Evolutionary conservation across 768 basidiomycete genomes (phyloP), one percentile per base, ranked within the genome.

Genomic region (Nevesoporus exiguus): DNA sequence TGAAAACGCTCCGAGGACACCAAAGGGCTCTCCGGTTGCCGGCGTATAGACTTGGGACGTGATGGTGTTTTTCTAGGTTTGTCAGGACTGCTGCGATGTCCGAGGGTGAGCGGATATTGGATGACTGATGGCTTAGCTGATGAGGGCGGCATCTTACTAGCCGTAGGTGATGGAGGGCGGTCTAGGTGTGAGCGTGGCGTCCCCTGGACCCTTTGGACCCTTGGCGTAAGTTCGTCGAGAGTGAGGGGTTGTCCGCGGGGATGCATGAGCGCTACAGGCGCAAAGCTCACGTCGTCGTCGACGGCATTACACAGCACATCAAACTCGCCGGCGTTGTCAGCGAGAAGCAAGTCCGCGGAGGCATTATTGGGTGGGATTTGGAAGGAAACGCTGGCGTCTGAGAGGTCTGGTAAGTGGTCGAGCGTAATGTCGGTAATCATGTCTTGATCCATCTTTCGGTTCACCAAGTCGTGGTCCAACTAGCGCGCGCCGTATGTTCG

Each of bases 381-480:
- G 58, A 82, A 80, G 15, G 75, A 77, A 7, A 66, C 64, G 36
- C 69, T 71, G 7, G 69, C 61, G 8, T 70, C 68, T 4, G 84
- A 82, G 47, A 76, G 63, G 56, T 85, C 81, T 37, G 82, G 82
- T 25, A 83, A 61, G 65, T 82, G 79, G 62, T 78, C 74, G 45
- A 77, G 66, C 52, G 80, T 85, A 21, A 80, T 66, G 67, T 75
- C 73, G 37, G 68, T 66, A 19, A 69, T 63, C 58, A 61, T 67
- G 58, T 62, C 59, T 17, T 60, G 54, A 25, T 57, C 54, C 59
- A 64, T 58, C 5, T 29, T 36, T 14, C n/a, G n/a, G n/a, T n/a
- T n/a, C n/a, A n/a, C n/a, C n/a, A n/a, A 9, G 51, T 56, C 44
- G 58, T 47, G 24, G 58, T 36, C 2, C 9, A 25, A n/a, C n/a